Evolutionary conservation across 805 yeast genomes (phyloP).

Genomic region (Nakazawaea ambrosiae): DNA sequence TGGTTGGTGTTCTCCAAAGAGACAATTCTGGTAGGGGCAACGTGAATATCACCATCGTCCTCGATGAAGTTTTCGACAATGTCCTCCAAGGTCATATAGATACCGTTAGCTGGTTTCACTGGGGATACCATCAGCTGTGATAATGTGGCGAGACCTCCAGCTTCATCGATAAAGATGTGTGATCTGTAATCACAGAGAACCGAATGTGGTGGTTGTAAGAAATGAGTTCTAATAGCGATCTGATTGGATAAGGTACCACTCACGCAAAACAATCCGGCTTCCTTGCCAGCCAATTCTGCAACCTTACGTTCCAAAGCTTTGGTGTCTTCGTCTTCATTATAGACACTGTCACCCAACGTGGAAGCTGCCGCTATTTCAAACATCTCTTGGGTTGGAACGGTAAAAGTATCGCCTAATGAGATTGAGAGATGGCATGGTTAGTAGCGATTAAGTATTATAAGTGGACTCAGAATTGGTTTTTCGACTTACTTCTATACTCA

Average conservation of each 20-base stretch:
- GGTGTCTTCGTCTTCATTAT: slow-evolving; percentile 74
- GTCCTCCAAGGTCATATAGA: slow-evolving; percentile 75
- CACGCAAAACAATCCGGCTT: slow-evolving; percentile 74
- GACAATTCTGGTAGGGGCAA: slow-evolving; percentile 80
- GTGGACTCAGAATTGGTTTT: too few relatives aligned
- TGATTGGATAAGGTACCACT: slow-evolving; percentile 92
- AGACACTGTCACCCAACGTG: slow-evolving; percentile 83
- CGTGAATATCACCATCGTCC: slow-evolving; percentile 79
- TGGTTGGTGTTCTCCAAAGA: slow-evolving; percentile 85
- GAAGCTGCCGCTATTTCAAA: slow-evolving; percentile 48
- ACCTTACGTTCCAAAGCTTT: slow-evolving; percentile 54
- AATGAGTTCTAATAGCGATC: slow-evolving; percentile 68
- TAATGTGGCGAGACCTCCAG: slow-evolving; percentile 84
- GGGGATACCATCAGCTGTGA: slow-evolving; percentile 91
- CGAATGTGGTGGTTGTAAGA: slow-evolving; percentile 80
- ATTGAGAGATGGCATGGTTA: too few relatives aligned
- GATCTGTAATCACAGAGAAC: slow-evolving; percentile 80
- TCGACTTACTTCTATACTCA: slow-evolving; percentile 44
- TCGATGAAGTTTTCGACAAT: slow-evolving; percentile 50
- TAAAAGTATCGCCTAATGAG: slow-evolving; percentile 61
- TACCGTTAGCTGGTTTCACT: slow-evolving; percentile 69
- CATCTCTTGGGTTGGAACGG: slow-evolving; percentile 78
- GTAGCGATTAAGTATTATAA: background rate
- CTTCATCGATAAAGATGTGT: slow-evolving; percentile 78
- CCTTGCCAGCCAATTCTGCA: slow-evolving; percentile 67